These are phyloP conservation scores for Aspergillus fumigatus DNA, from an alignment of 2,329 filamentous ascomycete genomes.

Conservation along the genomic window DNA sequence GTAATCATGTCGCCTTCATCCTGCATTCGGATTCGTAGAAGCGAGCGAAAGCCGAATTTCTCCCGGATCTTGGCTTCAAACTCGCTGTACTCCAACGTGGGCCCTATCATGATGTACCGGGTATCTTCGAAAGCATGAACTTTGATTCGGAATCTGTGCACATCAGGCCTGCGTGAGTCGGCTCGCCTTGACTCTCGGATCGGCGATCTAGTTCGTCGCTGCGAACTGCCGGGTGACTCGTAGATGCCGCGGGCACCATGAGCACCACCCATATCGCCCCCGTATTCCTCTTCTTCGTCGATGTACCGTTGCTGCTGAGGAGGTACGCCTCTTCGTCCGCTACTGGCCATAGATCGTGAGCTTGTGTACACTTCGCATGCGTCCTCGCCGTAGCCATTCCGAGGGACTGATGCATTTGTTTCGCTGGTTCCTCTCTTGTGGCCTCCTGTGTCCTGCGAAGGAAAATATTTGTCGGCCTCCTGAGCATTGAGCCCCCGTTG, in stretches of 20 bases:
- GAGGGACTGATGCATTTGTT: constrained; percentile 19
- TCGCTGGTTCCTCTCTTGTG: constrained; percentile 31
- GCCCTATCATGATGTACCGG: constrained; percentile 81
- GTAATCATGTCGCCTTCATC: constrained; percentile 94
- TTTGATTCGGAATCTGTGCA: constrained; percentile 82
- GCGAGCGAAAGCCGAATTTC: constrained; percentile 68
- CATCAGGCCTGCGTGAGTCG: constrained; percentile 50
- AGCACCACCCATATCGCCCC: constrained; percentile 65
- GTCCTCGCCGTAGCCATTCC: constrained; percentile 40
- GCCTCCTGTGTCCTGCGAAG: constrained; percentile 28
- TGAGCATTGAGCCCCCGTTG: constrained; percentile 22
- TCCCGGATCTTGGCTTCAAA: constrained; percentile 75
- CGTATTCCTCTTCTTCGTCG: constrained; percentile 74
- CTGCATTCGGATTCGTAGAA: constrained; percentile 80
- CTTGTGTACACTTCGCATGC: constrained; percentile 65
- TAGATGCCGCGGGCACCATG: constrained; percentile 68
- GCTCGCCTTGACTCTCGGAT: constrained; percentile 23
- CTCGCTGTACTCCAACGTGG: constrained; percentile 68
- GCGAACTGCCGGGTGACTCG: constrained; percentile 62
- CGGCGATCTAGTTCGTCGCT: constrained; percentile 27
- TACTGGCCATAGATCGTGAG: constrained; percentile 41
- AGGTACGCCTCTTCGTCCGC: constrained; percentile 31
- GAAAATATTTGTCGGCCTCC: constrained; percentile 23
- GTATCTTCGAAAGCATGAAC: constrained; percentile 82
- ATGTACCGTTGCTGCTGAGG: constrained; percentile 59